Evolutionary conservation across 345 rosid species (phyloP).

Genomic region (Eucalyptus cloeziana): DNA sequence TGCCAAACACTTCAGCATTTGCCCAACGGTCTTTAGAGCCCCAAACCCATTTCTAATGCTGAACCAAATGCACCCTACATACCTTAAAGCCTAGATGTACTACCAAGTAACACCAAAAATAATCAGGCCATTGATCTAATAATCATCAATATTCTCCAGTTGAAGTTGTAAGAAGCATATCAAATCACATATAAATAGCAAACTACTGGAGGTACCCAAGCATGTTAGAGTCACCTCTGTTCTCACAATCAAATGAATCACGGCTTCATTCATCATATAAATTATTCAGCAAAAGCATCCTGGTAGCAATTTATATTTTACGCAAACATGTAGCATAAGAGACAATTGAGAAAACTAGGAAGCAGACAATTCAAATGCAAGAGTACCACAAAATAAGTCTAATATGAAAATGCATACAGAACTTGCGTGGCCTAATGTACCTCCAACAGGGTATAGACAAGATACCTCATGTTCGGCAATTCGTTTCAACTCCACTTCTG

Average conservation of each 20-base stretch:
- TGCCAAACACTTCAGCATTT: background rate
- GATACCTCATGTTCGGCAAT: conserved; percentile 62
- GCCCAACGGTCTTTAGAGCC: background rate
- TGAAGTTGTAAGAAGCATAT: background rate
- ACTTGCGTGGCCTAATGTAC: background rate
- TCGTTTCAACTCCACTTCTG: conserved; percentile 58
- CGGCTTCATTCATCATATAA: background rate
- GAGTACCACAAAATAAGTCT: background rate
- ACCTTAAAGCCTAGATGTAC: background rate
- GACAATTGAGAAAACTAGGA: background rate
- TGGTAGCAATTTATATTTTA: background rate
- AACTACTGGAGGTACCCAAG: background rate
- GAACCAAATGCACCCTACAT: background rate
- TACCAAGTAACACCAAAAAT: background rate
- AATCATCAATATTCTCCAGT: background rate
- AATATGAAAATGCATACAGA: background rate
- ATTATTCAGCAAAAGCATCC: background rate
- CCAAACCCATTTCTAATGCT: background rate
- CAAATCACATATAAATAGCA: background rate
- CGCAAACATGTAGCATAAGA: background rate
- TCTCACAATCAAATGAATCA: background rate
- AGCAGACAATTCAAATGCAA: background rate
- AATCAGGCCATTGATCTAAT: background rate
- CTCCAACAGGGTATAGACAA: background rate
- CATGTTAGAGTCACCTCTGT: background rate